Percentiles rank a stretch among this genome's conserved stretches.
phyloP scores from a whole-genome alignment of 2,329 filamentous ascomycete genomes.

The Cryphonectria naterciae region DNA sequence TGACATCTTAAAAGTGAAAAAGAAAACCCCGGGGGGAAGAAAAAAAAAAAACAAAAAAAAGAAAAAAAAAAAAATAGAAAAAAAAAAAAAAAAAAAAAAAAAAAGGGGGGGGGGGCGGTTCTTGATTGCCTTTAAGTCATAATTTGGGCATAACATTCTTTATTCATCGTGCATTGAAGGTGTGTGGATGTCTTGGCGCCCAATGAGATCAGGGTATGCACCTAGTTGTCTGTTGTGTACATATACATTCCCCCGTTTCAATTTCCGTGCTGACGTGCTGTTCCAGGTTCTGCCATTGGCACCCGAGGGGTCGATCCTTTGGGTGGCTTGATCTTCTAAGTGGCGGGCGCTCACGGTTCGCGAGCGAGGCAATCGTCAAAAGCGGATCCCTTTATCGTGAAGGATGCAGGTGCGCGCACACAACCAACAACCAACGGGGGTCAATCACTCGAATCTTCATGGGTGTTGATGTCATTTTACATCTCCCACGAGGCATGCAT shows the following conservation, averaged over 20 bases:
- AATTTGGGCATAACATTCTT: neutral
- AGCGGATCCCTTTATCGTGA: neutral
- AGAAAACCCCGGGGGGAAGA: too few species aligned
- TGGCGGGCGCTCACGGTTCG: neutral
- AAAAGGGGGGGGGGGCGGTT: too few species aligned
- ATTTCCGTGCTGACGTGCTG: conserved; percentile 10
- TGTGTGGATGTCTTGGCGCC: neutral
- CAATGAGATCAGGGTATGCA: neutral
- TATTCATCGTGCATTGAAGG: too few species aligned
- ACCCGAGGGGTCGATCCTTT: neutral
- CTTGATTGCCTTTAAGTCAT: neutral
- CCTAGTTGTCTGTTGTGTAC: neutral
- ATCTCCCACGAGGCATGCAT: neutral
- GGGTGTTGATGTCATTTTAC: neutral
- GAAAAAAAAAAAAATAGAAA: too few species aligned
- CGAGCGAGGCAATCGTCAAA: neutral
- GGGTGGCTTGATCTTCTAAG: neutral
- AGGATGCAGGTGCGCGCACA: neutral
- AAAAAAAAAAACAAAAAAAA: too few species aligned
- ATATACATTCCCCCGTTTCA: neutral
- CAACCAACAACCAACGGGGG: neutral
- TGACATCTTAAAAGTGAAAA: too few species aligned
- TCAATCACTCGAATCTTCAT: neutral
- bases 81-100: too few species aligned
- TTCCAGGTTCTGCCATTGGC: neutral